These are phyloP conservation scores for Coniochaeta sp. DNA, from an alignment of 2,329 filamentous ascomycete genomes.

Conservation along the genomic window DNA sequence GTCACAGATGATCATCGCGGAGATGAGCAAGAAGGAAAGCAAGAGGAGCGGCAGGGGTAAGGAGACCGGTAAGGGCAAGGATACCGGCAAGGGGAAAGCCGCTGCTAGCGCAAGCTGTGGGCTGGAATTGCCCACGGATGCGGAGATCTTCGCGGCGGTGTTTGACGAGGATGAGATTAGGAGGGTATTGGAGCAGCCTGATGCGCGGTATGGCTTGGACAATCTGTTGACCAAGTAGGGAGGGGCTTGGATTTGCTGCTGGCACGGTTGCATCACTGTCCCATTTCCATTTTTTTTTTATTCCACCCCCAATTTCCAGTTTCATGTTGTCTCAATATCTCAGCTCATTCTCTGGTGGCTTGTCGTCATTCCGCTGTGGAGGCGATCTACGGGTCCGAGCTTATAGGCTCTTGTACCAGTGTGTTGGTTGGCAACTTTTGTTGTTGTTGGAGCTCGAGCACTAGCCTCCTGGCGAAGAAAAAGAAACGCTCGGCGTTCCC, in stretches of 20 bases:
- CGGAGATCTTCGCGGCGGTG: slow-evolving; percentile 44
- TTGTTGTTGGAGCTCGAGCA: neutral
- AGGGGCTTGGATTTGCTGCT: neutral
- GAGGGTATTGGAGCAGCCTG: slow-evolving; percentile 39
- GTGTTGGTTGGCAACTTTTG: neutral
- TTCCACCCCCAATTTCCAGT: too few species aligned
- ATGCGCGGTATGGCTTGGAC: slow-evolving; percentile 45
- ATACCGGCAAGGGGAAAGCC: neutral
- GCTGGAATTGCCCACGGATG: slow-evolving; percentile 28
- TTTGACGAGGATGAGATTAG: slow-evolving; percentile 44
- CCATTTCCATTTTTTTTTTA: neutral
- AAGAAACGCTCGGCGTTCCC: neutral
- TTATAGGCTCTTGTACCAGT: neutral
- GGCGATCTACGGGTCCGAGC: neutral
- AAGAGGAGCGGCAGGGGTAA: slow-evolving; percentile 29
- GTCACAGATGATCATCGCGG: slow-evolving; percentile 42
- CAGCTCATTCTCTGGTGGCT: neutral
- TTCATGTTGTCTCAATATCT: neutral
- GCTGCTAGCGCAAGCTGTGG: neutral
- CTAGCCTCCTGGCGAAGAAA: neutral
- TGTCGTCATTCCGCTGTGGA: neutral
- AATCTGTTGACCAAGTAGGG: slow-evolving; percentile 34
- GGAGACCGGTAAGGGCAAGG: neutral
- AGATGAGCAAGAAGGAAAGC: slow-evolving; percentile 44
- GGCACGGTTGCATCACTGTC: neutral